Base-by-base conservation (phyloP, 306 rosid species). In the Oxytropis ochrocephala region DNA sequence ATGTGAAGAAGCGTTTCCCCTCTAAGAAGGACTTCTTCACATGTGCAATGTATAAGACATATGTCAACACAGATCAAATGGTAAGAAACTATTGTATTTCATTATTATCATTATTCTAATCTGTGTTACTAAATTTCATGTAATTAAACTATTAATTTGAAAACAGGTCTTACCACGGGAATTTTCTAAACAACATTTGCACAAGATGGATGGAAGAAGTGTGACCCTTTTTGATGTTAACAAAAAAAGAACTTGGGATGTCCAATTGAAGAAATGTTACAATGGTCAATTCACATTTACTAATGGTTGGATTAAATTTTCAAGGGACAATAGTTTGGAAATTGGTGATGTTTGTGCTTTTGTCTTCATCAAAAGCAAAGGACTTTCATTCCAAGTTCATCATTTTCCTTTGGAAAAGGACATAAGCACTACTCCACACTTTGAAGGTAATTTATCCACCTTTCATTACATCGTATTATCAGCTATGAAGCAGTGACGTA, bases 331-430 rank as follows among this genome's bases (percentile, higher is more conserved):
- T 41, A 50, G 52, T 3, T 36, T 77, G 73, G 54, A 64, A 35
- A 0, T 19, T 1, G 81, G 77, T 19, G 81, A 70, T 36, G 68
- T 54, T 54, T 70, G 77, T 77, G 66, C 29, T 24, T 24, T 24
- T 24, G 29, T 24, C 3, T 24, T 24, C 29, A 24, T 3, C 29
- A 24, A 24, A 24, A 24, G 29, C 3, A 24, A 24, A 24, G 29
- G 29, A 4, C 29, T 24, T 24, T 24, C 29, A 1, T 24, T 24
- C 29, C 29, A 24, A 24, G 29, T 24, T 24, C 3, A 1, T 24
- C 29, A 0, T 24, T 24, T 24, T 24, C 29, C 0, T 0, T 1
- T 1, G 2, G 29, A 24, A 24, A 24, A 24, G 3, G 29, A 24
- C 29, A 24, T 24, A 24, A 24, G 2, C 29, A 1, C 3, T 24